A percentile compares a stretch with the other conserved stretches of the same genome.
phyloP scores from a whole-genome alignment of 2,329 filamentous ascomycete genomes.

The Lachnellula willkommii region DNA sequence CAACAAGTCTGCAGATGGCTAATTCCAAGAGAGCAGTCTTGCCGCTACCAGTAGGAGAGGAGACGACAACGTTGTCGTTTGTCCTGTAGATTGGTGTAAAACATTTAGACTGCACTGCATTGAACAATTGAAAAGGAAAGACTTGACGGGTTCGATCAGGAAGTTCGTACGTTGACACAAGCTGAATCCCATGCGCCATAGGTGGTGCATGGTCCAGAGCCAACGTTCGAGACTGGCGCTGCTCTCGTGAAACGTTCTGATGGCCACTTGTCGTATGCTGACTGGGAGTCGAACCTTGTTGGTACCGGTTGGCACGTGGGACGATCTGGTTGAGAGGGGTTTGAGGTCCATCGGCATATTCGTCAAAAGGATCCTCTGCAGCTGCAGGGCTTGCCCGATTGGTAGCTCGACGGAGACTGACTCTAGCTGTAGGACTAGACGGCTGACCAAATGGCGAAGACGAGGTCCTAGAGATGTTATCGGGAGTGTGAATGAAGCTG shows the following conservation, averaged over 20 bases:
- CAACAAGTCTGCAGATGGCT: slow-evolving; percentile 68
- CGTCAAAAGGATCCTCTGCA: neutral
- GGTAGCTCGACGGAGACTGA: slow-evolving; percentile 21
- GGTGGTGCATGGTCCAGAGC: slow-evolving; percentile 27
- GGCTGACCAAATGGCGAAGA: slow-evolving; percentile 17
- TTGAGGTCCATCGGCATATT: slow-evolving; percentile 1
- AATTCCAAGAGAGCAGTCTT: slow-evolving; percentile 80
- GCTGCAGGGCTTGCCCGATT: slow-evolving; percentile 7
- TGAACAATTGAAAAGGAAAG: slow-evolving; percentile 72
- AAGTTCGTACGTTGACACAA: slow-evolving; percentile 54
- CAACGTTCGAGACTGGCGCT: slow-evolving; percentile 8
- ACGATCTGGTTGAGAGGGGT: slow-evolving; percentile 11
- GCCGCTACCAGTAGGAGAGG: slow-evolving; percentile 78
- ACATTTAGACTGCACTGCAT: slow-evolving; percentile 77
- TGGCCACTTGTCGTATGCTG: neutral
- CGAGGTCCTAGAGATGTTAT: slow-evolving; percentile 8
- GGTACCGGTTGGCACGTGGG: neutral
- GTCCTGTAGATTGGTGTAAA: slow-evolving; percentile 61
- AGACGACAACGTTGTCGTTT: slow-evolving; percentile 71
- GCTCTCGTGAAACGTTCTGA: neutral
- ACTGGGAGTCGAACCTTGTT: neutral
- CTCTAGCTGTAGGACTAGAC: slow-evolving; percentile 28
- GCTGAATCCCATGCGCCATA: slow-evolving; percentile 45
- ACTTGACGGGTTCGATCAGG: slow-evolving; percentile 64
- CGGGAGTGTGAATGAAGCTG: slow-evolving; percentile 17